These are phyloP conservation scores for Candida chilensis DNA, from an alignment of 805 yeast species.

Conservation along the genomic window DNA sequence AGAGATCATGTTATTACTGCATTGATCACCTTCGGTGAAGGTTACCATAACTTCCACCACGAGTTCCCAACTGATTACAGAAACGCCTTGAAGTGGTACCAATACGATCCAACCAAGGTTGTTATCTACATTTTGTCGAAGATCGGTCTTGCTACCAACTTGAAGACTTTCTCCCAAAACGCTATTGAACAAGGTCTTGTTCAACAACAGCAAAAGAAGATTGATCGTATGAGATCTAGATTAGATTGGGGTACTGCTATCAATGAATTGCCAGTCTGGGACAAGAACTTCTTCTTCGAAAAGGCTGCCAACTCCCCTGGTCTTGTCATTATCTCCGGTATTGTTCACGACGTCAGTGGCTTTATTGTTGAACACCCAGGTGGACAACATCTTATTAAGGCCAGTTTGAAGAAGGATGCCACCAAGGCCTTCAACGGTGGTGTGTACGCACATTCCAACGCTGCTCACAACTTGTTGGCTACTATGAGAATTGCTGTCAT, in stretches of 20 bases:
- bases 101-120: slow-evolving; percentile 76
- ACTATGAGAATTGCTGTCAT: slow-evolving; percentile 78
- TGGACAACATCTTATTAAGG: slow-evolving; percentile 63
- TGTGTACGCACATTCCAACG: slow-evolving; percentile 78
- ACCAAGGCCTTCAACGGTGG: slow-evolving; percentile 82
- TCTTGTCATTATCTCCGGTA: slow-evolving; percentile 65
- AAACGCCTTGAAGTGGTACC: slow-evolving; percentile 82
- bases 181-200: slow-evolving; percentile 76
- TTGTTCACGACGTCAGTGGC: slow-evolving; percentile 65
- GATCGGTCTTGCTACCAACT: slow-evolving; percentile 62
- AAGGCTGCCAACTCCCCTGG: slow-evolving; percentile 43
- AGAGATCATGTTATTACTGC: slow-evolving; percentile 79
- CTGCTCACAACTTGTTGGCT: slow-evolving; percentile 77
- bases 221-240: slow-evolving; percentile 50
- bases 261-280: slow-evolving; percentile 66
- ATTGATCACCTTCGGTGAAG: slow-evolving; percentile 80
- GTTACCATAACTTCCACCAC: slow-evolving; percentile 86
- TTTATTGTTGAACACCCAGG: slow-evolving; percentile 79
- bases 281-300: slow-evolving; percentile 48
- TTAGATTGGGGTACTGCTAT: slow-evolving; percentile 73
- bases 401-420: slow-evolving; percentile 75
- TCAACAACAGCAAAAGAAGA: slow-evolving; percentile 78
- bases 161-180: slow-evolving; percentile 69
- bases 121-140: slow-evolving; percentile 50
- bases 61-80: slow-evolving; percentile 87